Evolutionary conservation across 140 eudicot species (phyloP), one percentile per base, ranked within the genome.

Genomic region (Flaveria floridana): DNA sequence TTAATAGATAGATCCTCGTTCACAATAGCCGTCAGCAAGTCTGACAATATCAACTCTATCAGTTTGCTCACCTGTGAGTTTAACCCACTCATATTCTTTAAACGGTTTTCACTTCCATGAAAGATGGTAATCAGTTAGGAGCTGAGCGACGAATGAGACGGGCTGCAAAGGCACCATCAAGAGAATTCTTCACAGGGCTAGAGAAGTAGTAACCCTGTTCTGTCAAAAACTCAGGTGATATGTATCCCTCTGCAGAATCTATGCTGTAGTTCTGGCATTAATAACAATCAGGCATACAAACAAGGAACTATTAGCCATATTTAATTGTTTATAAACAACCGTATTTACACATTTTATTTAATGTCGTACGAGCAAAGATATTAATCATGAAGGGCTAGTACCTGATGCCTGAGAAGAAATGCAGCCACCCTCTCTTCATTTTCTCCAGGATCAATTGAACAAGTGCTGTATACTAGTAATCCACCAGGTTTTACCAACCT

Each of bases 81-180:
- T 48, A 48, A 48, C 64, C 50, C 2, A 25, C 30, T 67, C 66
- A 11, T 51, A 52, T 13, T 51, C 42, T 20, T 65, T 15, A 30
- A 18, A 76, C 16, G 18, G 14, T 4, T 41, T 39, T 59, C 52
- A 18, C 48, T 56, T 41, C 13, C 50, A 76, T 68, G 25, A 9
- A 23, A 8, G 7, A 21, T 59, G 19, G 28, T 13, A 51, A 20
- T 50, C 12, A 71, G 78, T 82, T 63, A 72, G 53, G 84, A 72
- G 39, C 67, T 0, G 19, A 53, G 55, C 6, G 16, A 48, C 86
- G 88, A 57, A 86, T 46, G 65, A 93, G 96, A 42, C 98, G 96
- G 70, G 98, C 97, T 76, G 97, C 98, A 86, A 93, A 90, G 48
- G 98, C 98, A 76, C 98, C 98, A 74, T 93, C 98, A 47, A 90